These are phyloP conservation scores for Populus tremula DNA, from an alignment of 345 rosid species.

Conservation along the genomic window DNA sequence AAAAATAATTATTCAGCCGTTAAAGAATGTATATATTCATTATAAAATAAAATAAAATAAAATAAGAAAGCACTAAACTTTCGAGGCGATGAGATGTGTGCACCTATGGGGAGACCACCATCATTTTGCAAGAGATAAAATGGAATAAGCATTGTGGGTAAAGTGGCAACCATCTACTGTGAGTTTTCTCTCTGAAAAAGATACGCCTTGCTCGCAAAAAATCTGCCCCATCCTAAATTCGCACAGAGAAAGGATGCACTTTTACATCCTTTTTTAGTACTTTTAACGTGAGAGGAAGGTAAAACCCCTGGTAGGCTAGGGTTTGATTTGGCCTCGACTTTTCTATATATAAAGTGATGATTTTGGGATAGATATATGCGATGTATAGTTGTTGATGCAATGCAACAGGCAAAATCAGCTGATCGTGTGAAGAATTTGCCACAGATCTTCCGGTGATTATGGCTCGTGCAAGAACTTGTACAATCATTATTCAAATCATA, in stretches of 20 bases:
- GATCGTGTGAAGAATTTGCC: too few relatives aligned
- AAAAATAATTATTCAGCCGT: too few relatives aligned
- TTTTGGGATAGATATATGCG: background rate
- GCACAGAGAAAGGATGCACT: background rate
- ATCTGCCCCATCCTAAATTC: background rate
- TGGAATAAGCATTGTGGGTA: conserved; percentile 16
- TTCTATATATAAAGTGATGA: background rate
- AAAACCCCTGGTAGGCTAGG: background rate
- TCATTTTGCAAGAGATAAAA: conserved; percentile 10
- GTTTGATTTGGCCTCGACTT: background rate
- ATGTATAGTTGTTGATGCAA: background rate
- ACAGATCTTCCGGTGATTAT: background rate
- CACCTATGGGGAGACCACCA: conserved; percentile 2
- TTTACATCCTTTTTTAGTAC: background rate
- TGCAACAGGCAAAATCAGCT: background rate
- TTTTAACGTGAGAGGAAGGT: background rate
- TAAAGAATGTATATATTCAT: too few relatives aligned
- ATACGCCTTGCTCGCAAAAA: background rate
- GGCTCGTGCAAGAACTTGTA: background rate
- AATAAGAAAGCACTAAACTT: conserved; percentile 1
- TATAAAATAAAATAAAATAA: too few relatives aligned
- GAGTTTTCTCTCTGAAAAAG: conserved; percentile 2
- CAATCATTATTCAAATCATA: too few relatives aligned
- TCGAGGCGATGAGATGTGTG: conserved; percentile 4
- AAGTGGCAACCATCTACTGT: conserved; percentile 15